phyloP scores from a whole-genome alignment of 768 basidiomycete genomes.

The Gyrodon lividus region DNA sequence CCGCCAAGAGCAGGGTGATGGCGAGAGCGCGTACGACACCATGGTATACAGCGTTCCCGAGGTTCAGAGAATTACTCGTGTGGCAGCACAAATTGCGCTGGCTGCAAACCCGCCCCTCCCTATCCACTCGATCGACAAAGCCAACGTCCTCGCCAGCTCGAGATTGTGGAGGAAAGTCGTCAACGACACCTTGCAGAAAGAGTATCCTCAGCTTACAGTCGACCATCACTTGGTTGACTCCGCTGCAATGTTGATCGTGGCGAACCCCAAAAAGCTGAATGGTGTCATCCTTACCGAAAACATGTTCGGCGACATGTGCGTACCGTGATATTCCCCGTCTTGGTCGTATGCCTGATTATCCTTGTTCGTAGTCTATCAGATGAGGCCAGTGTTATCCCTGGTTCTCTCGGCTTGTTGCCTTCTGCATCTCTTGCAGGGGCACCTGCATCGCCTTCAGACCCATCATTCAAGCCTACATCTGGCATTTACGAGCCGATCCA shows the following conservation, averaged over 20 bases:
- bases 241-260: constrained; percentile 93
- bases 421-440: constrained; percentile 95
- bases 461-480: constrained; percentile 70
- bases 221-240: constrained; percentile 95
- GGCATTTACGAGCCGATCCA: constrained; percentile 98
- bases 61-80: constrained; percentile 91
- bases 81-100: constrained; percentile 91
- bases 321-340: constrained; percentile 10
- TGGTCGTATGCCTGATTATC: constrained; percentile 1
- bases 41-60: constrained; percentile 92
- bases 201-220: constrained; percentile 85
- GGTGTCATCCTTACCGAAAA: constrained; percentile 96
- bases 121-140: constrained; percentile 96
- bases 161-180: constrained; percentile 94
- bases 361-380: constrained; percentile 74
- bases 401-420: constrained; percentile 92
- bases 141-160: constrained; percentile 95
- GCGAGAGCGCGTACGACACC: constrained; percentile 82
- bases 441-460: constrained; percentile 51
- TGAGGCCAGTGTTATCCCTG: constrained; percentile 95
- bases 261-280: constrained; percentile 88
- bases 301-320: constrained; percentile 96
- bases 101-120: constrained; percentile 78
- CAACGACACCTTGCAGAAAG: constrained; percentile 74
- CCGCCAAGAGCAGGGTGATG: constrained; percentile 80